Conservation (phyloP, 2,329 filamentous ascomycete genomes). For the Penicillium sp. region DNA sequence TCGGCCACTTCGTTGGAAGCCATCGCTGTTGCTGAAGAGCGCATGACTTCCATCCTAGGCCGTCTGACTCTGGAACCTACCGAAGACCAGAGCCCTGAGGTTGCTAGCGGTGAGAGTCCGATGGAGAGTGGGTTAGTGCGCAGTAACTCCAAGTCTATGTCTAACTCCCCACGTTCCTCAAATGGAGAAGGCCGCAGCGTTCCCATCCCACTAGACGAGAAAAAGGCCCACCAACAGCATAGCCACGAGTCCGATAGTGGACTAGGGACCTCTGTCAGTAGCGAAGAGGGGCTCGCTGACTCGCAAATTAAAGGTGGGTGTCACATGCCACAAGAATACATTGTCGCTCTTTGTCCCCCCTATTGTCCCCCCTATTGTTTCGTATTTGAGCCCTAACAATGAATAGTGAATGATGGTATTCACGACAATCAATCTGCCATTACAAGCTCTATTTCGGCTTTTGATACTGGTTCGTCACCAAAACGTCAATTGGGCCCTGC, state of each 20-base stretch:
- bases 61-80: slow-evolving; percentile 63
- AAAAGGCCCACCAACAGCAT: slow-evolving; percentile 47
- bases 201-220: slow-evolving; percentile 25
- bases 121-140: neutral
- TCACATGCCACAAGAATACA: slow-evolving; percentile 1
- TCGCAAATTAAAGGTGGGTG: slow-evolving; percentile 50
- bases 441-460: slow-evolving; percentile 58
- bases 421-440: slow-evolving; percentile 53
- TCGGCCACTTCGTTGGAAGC: slow-evolving; percentile 70
- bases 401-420: slow-evolving; percentile 20
- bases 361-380: slow-evolving; percentile 11
- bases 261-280: slow-evolving; percentile 76
- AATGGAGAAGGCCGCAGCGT: slow-evolving; percentile 23
- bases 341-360: neutral
- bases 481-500: slow-evolving; percentile 65
- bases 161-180: slow-evolving; percentile 29
- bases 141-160: neutral
- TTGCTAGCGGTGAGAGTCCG: neutral
- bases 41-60: slow-evolving; percentile 65
- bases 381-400: slow-evolving; percentile 23
- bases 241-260: slow-evolving; percentile 83
- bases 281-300: slow-evolving; percentile 46
- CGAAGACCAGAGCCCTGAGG: slow-evolving; percentile 33
- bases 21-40: slow-evolving; percentile 67
- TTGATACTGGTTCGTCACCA: slow-evolving; percentile 49